Evolutionary conservation across 805 yeast species (phyloP).

Genomic region (Metschnikowia picachoensis): DNA sequence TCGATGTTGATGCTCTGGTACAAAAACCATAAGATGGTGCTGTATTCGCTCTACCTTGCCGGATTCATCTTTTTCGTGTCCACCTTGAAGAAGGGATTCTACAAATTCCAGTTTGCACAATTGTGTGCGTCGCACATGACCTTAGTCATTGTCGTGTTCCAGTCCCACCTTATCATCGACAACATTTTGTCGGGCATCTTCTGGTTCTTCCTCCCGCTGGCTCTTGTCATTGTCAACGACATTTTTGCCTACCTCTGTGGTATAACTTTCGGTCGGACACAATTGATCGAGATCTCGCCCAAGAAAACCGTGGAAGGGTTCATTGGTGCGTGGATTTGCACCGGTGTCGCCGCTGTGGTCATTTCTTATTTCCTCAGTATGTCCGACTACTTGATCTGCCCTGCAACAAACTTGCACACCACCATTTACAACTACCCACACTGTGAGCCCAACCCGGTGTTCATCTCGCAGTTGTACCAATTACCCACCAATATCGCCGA

Average conservation of each 20-base stretch:
- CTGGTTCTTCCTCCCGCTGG: constrained; percentile 92
- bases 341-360: constrained; percentile 67
- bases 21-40: constrained; percentile 75
- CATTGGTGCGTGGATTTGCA: constrained; percentile 95
- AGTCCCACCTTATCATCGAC: constrained; percentile 87
- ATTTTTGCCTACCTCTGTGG: constrained; percentile 97
- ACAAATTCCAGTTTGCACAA: constrained; percentile 91
- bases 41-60: constrained; percentile 76
- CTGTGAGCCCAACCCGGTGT: constrained; percentile 89
- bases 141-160: constrained; percentile 81
- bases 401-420: constrained; percentile 64
- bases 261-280: constrained; percentile 91
- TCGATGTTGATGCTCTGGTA: constrained; percentile 56
- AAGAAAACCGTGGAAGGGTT: constrained; percentile 98
- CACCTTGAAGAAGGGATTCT: constrained; percentile 82
- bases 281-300: constrained; percentile 88
- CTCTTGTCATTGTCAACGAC: constrained; percentile 89
- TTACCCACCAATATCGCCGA: constrained; percentile 67
- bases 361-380: constrained; percentile 62
- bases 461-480: constrained; percentile 71
- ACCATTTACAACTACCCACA: constrained; percentile 57
- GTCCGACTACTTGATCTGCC: constrained; percentile 80
- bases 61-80: constrained; percentile 91
- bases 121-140: constrained; percentile 94
- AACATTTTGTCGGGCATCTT: constrained; percentile 87